Base-by-base conservation (phyloP, 495 filamentous ascomycete genomes). In the Diplogelasinospora grovesii region DNA sequence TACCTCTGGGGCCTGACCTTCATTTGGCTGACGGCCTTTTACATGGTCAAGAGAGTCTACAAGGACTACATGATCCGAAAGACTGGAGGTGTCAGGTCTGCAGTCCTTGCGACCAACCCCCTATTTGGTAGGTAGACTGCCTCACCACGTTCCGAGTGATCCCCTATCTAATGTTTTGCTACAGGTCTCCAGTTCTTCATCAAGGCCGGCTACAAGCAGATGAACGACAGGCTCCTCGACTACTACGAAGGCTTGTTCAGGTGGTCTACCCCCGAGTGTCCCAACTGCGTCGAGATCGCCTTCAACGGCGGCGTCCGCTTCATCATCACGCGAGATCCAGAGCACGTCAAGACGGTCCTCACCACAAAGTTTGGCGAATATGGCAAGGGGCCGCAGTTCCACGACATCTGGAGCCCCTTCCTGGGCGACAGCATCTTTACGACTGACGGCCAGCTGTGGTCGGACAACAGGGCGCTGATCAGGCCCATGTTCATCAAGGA, bases 341-440 rank as follows among this genome's bases (percentile, higher is more conserved):
- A 75, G 43, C 75, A 79, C 40, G 58, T 81, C 48, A 79, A 79
- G 45, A 65, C 73, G 5, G 53, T 79, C 6, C 57, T 79, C 25
- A 69, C 75, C 0, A 66, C 69, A 18, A 73, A 78, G 29, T 78
- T 81, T 42, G 49, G 52, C 29, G 68, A 77, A 22, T 81, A 64
- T 49, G 74, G 74, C 27, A 77, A 78, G 50, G 75, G 74, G 10
- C 56, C 67, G 22, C 39, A 48, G 20, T 78, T 78, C 36, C 58
- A 73, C 32, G 44, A 63, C 11, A 57, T 70, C 11, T 79, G 70
- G 70, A 54, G 64, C 31, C 69, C 68, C 5, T 78, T 79, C 36
- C 60, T 81, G 4, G 75, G 77, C 3, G 63, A 76, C 37, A 64
- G 68, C 44, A 78, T 81, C 51, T 80, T 81, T 49, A 72, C 72